Evolutionary conservation across 2,329 filamentous ascomycete species (phyloP), one percentile per base, ranked within the genome.

Genomic region (Leptographium lundbergii): DNA sequence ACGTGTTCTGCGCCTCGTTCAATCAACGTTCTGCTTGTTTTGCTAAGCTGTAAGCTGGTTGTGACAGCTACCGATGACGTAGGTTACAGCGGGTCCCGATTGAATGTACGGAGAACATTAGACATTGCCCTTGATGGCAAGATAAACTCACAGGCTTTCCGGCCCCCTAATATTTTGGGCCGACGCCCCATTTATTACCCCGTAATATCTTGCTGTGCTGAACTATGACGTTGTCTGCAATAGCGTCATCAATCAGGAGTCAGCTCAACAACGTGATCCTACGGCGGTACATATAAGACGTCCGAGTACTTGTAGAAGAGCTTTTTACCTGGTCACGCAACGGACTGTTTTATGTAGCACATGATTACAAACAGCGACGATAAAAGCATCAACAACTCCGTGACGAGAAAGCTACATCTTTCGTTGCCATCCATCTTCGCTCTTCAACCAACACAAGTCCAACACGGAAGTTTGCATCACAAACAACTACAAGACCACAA

Each of bases 181-280:
- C 7, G 19, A 9, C 9, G 42, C 48, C 25, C 48, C 48, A 27
- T 27, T 17, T 51, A 51, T 51, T 51, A 51, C 25, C 22, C 22
- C 25, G 19, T 50, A 25, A 7, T 50, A 4, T 50, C 10, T 25
- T 24, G 32, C 27, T 29, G 27, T 48, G 22, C 47, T 53, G 42
- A 56, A 54, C 57, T 59, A 62, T 62, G 61, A 62, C 61, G 61
- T 61, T 59, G 57, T 60, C 32, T 55, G 59, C 59, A 61, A 57
- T 57, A 58, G 62, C 54, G 59, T 59, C 56, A 61, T 25, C 51
- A 34, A 13, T 25, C 11, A 42, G 36, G 24, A 55, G 24, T 36
- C 17, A 27, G 42, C 19, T 24, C 11, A 61, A 50, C 48, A 54
- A 54, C 42, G 54, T 42, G 54, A 48, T 52, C 29, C 17, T 24